phyloP scores from a whole-genome alignment of 2,329 filamentous ascomycete species.

The Colletotrichum acutatum region DNA sequence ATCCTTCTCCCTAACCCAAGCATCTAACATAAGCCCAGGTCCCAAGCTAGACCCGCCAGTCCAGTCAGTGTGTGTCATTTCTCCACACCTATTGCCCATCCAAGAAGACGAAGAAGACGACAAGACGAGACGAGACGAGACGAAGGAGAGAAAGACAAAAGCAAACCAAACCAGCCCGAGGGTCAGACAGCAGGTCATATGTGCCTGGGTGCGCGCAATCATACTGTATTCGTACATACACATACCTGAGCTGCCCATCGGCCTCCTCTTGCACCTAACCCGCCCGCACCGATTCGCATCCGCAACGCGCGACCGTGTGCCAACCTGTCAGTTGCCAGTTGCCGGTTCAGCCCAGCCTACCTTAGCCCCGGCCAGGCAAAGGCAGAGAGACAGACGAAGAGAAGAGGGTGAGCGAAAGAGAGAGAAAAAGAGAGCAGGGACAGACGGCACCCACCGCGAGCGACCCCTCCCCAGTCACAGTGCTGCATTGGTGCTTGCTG shows the following conservation, averaged over 20 bases:
- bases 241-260: neutral
- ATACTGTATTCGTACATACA: neutral
- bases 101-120: conserved; percentile 2
- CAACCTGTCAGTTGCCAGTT: conserved; percentile 19
- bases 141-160: neutral
- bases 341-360: neutral
- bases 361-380: neutral
- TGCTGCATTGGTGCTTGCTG: conserved; percentile 23
- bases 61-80: conserved; percentile 20
- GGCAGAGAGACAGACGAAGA: neutral
- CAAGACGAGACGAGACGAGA: neutral
- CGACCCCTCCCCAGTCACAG: conserved; percentile 26
- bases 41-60: conserved; percentile 34
- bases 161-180: neutral
- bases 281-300: conserved; percentile 2
- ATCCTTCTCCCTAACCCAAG: conserved; percentile 35
- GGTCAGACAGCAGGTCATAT: neutral
- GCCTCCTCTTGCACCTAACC: neutral
- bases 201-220: neutral
- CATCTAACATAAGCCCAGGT: conserved; percentile 35
- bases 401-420: neutral
- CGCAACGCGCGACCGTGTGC: neutral
- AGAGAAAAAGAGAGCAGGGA: neutral
- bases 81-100: conserved; percentile 16
- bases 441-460: conserved; percentile 12